These are phyloP conservation scores for Pilobolus umbonatus DNA, from an alignment of 192 early-diverging fungal genomes.

Conservation along the genomic window DNA sequence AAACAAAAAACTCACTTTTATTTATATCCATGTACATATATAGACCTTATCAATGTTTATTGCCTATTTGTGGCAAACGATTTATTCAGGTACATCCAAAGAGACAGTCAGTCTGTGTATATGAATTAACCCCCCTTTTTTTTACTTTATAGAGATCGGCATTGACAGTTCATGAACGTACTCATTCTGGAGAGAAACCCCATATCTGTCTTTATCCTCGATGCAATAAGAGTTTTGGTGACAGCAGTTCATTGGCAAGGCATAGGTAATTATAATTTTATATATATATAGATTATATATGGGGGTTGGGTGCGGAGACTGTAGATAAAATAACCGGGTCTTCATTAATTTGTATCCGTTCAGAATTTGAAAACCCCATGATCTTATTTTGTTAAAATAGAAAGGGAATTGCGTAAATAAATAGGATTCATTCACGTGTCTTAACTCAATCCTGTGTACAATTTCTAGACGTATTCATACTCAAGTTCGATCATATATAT, in stretches of 20 bases:
- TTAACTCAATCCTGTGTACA: background rate
- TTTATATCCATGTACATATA: background rate
- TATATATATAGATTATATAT: no score
- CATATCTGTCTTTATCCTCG: conserved; percentile 60
- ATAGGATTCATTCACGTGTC: background rate
- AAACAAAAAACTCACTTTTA: conserved; percentile 3
- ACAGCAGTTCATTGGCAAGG: conserved; percentile 68
- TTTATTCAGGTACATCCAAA: conserved; percentile 56
- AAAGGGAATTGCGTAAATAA: background rate
- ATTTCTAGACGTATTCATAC: background rate
- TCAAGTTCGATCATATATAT: background rate
- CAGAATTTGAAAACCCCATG: no score
- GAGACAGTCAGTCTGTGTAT: background rate
- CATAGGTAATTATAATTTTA: conserved; percentile 50
- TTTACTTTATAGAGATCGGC: conserved; percentile 56
- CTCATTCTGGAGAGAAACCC: conserved; percentile 70
- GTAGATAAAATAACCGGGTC: no score
- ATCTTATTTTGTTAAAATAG: no score
- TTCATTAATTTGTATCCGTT: no score
- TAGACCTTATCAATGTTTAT: conserved; percentile 61
- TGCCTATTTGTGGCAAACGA: conserved; percentile 62
- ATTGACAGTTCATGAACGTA: conserved; percentile 71
- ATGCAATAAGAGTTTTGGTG: conserved; percentile 72
- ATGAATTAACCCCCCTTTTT: background rate
- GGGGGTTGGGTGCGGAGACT: no score